These are phyloP conservation scores for Parafenestella ontariensis DNA, from an alignment of 2,329 filamentous ascomycete genomes.

Conservation along the genomic window DNA sequence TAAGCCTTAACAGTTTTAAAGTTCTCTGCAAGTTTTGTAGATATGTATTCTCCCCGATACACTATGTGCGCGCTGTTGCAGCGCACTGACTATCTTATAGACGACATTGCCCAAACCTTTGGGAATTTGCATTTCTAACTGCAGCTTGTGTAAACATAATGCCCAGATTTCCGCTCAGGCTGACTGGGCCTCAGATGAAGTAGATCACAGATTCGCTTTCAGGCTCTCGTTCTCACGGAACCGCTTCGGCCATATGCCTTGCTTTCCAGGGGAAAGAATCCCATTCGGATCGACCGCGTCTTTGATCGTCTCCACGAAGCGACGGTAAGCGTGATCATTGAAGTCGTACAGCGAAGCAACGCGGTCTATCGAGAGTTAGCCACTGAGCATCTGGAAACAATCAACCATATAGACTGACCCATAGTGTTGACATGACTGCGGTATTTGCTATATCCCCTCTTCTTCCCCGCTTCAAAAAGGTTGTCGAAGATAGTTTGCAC, in stretches of 20 bases:
- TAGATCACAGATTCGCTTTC: slow-evolving; percentile 31
- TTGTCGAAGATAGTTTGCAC: slow-evolving; percentile 41
- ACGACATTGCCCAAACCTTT: too few species aligned
- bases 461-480: slow-evolving; percentile 36
- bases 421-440: slow-evolving; percentile 41
- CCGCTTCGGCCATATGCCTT: slow-evolving; percentile 41
- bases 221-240: slow-evolving; percentile 29
- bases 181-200: not conserved
- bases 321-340: slow-evolving; percentile 40
- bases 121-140: too few species aligned
- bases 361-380: slow-evolving; percentile 25
- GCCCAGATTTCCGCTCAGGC: too few species aligned
- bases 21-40: too few species aligned
- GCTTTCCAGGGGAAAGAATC: slow-evolving; percentile 41
- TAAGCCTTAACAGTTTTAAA: too few species aligned
- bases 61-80: too few species aligned
- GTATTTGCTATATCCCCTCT: slow-evolving; percentile 42
- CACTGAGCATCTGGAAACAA: not conserved
- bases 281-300: slow-evolving; percentile 43
- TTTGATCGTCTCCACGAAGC: slow-evolving; percentile 43
- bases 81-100: too few species aligned
- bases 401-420: slow-evolving; percentile 23
- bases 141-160: too few species aligned
- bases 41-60: too few species aligned
- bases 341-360: slow-evolving; percentile 42